Conservation (phyloP, 2,329 filamentous ascomycete genomes). For the Beauveria varroae region DNA sequence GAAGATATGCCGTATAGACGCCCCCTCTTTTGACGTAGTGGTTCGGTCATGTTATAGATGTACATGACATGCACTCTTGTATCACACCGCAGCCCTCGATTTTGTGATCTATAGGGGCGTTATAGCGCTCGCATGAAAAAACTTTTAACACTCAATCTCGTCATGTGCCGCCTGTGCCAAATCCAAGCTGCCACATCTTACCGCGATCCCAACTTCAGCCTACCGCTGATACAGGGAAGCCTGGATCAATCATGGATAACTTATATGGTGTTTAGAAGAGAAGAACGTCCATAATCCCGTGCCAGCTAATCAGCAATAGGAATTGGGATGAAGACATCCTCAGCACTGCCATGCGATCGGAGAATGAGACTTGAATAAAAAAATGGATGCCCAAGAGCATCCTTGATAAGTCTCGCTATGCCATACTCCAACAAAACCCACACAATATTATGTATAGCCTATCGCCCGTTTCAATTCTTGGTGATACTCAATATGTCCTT, state of each 20-base stretch:
- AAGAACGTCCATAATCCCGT: not conserved
- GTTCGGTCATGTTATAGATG: not conserved
- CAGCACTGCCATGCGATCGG: no score
- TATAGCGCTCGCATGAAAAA: not conserved
- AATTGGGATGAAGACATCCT: no score
- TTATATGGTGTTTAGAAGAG: not conserved
- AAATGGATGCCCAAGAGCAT: not conserved
- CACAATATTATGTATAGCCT: not conserved
- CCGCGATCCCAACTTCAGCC: not conserved
- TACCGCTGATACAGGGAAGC: not conserved
- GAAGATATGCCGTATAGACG: not conserved
- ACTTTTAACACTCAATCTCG: not conserved
- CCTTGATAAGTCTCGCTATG: not conserved
- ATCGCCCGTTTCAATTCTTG: not conserved
- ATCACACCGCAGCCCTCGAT: not conserved
- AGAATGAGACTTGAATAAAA: no score
- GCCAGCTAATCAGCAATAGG: no score
- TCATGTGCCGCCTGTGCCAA: not conserved
- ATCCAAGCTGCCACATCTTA: not conserved
- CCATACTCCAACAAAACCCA: not conserved
- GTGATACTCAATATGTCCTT: not conserved
- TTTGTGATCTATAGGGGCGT: no score
- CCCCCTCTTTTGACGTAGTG: constrained; percentile 4
- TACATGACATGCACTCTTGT: not conserved
- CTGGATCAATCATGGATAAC: not conserved